Base-by-base conservation (phyloP, 331 rosid genomes). In the Cucumis variabilis region DNA sequence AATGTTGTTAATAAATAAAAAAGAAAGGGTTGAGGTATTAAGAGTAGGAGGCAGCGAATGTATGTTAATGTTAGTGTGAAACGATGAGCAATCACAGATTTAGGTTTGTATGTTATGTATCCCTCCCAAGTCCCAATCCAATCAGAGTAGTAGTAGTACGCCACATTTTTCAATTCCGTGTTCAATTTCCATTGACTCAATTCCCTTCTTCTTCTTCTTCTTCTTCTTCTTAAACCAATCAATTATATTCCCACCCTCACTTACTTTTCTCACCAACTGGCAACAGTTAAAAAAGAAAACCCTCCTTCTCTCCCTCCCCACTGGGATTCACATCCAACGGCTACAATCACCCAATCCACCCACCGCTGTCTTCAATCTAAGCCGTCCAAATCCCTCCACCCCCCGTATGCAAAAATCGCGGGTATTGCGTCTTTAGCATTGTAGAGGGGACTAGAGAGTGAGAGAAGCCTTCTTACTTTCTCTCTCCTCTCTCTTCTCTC, bases 241-340 rank as follows among this genome's bases (percentile, higher is more conserved):
- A 78, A 78, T 78, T 41, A 24, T 24, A 48, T 78, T 78, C 37
- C 46, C 84, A 48, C 65, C 67, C 67, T 80, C 85, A 58, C 58
- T 20, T 53, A 80, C 69, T 80, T 80, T 50, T 27, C 85, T 58
- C 69, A 80, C 84, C 84, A 24, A 55, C 50, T 27, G 84, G 84
- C 83, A 53, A 11, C 9, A 8, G 6, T 53, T 53, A 53, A 80
- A 55, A 50, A 28, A 80, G 5, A 3, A 3, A 37, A 37, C 44
- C 44, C 44, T 37, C 44, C 44, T 5, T 0, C 37, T 7, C 76
- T 15, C 12, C 24, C 3, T 16, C n/a, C 65, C 30, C 23, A 50
- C 41, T 58, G 51, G 51, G 46, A 60, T 82, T 58, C 17, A 37
- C 55, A 63, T 82, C 58, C 73, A 13, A 63, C 86, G 86, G 74